Base-by-base conservation (phyloP, 805 yeast genomes). In the Cyberlindnera samutprakarnensis region DNA sequence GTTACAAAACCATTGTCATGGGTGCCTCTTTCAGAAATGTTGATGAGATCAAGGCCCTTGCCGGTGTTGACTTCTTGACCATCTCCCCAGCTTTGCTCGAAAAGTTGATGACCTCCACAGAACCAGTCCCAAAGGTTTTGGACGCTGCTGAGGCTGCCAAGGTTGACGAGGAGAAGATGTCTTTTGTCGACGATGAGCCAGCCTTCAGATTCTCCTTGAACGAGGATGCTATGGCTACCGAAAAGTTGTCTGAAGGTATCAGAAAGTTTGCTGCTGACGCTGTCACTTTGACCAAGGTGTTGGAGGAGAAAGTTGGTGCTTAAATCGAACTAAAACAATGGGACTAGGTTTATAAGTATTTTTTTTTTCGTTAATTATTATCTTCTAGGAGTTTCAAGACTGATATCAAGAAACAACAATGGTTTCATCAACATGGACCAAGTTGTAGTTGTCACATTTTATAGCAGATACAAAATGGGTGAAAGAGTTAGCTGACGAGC, bases 1-100 rank as follows among this genome's bases (percentile, higher is more conserved):
- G 80, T 51, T 92, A 92, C 78, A 74, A 90, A 54, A 92, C 99
- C 62, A 88, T 92, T 59, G 97, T 92, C 57, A 92, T 92, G 99
- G 99, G 98, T 66, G 99, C 99, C 39, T 90, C 97, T 39, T 90
- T 92, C 87, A 90, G 99, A 78, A 92, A 88, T 73, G 64, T 69
- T 42, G 95, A 87, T 49, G 98, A 90, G 70, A 85, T 92, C 66
- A 81, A 79, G 65, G 95, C 94, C 51, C 72, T 92, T 53, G 96
- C 98, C 38, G 99, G 99, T 63, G 79, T 85, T 57, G 99, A 92
- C 63, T 87, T 68, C 76, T 72, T 92, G 66, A 92, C 99, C 58
- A 87, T 92, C 54, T 72, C 97, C 51, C 97, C 97, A 60, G 74
- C 72, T 57, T 72, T 92, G 54, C 78, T 92, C 62, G 96, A 90